Evolutionary conservation across 345 rosid genomes (phyloP), one percentile per base, ranked within the genome.

Genomic region (Bruguiera sexangula): DNA sequence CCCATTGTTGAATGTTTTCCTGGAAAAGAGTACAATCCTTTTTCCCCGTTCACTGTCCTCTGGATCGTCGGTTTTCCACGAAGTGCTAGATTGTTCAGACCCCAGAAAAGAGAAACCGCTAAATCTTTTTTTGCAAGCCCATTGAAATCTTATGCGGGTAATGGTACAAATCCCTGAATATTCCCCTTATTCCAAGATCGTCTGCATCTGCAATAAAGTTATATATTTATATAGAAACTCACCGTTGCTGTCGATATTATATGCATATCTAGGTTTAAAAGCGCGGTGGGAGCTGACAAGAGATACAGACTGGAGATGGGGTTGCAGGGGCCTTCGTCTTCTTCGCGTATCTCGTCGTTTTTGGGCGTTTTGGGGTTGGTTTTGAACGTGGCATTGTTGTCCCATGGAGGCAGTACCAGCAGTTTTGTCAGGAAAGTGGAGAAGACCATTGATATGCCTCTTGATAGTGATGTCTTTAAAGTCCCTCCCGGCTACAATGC

Each of bases 401-500:
- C 87, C 57, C 76, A 85, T 81, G 98, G 96, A 73, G 94, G 96
- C 69, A 73, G 31, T 57, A 92, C 98, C 19, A 85, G 98, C 76
- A 71, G 29, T 6, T 92, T 74, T 57, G 86, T 83, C 31, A 86
- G 98, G 71, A 82, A 78, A 66, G 53, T 78, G 46, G 92, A 81
- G 69, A 76, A 79, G 64, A 68, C 84, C 51, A 30, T 74, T 43
- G 98, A 86, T 68, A 88, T 92, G 96, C 94, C 96, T 66, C 85
- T 89, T 36, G 83, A 88, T 57, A 85, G 91, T 50, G 97, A 89
- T 72, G 91, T 87, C 19, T 92, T 92, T 53, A 62, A 59, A 16
- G 84, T 82, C 64, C 92, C 92, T 76, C 85, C 79, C 46, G 94
- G 96, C 19, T 81, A 84, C 63, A 92, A 92, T 88, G 97, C 97